Conservation (phyloP, 495 filamentous ascomycete species). For the Hyaloscypha variabilis region DNA sequence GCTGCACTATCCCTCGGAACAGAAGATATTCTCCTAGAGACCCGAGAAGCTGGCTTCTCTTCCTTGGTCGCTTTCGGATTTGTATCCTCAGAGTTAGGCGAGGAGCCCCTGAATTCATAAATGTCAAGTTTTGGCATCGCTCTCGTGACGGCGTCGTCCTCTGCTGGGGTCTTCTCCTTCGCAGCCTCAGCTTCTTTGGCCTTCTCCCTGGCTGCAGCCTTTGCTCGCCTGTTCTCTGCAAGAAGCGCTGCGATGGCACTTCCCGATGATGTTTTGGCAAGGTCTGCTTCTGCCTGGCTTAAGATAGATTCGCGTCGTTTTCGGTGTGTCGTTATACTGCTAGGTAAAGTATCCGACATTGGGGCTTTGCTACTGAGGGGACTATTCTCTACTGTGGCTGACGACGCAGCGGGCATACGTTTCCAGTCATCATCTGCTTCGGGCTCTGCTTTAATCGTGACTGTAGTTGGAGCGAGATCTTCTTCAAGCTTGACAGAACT, state of each 20-base stretch:
- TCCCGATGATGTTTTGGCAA: constrained; percentile 12
- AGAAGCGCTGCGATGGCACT: constrained; percentile 29
- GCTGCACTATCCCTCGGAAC: constrained; percentile 4
- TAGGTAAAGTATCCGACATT: constrained; percentile 20
- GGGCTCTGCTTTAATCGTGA: constrained; percentile 29
- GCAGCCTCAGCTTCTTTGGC: constrained; percentile 10
- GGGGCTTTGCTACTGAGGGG: constrained; percentile 27
- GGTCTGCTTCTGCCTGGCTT: constrained; percentile 19
- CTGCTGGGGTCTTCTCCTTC: constrained; percentile 18
- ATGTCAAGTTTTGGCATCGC: constrained; percentile 29
- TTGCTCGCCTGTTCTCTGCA: constrained; percentile 28
- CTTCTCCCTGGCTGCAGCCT: constrained; percentile 24
- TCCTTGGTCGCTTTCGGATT: constrained; percentile 11
- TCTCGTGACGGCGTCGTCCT: constrained; percentile 1
- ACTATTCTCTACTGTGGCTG: constrained; percentile 29
- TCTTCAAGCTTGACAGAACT: constrained; percentile 24
- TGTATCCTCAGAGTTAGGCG: constrained; percentile 25
- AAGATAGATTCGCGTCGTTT: constrained; percentile 29
- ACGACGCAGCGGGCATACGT: constrained; percentile 26
- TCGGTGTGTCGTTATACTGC: constrained; percentile 31
- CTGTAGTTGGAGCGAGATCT: not conserved
- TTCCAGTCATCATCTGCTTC: constrained; percentile 32
- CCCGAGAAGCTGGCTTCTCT: constrained; percentile 21
- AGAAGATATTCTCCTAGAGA: constrained; percentile 23
- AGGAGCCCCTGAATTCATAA: constrained; percentile 39